Base-by-base conservation (phyloP, 2,329 filamentous ascomycete species). In the Aspergillus luchuensis region DNA sequence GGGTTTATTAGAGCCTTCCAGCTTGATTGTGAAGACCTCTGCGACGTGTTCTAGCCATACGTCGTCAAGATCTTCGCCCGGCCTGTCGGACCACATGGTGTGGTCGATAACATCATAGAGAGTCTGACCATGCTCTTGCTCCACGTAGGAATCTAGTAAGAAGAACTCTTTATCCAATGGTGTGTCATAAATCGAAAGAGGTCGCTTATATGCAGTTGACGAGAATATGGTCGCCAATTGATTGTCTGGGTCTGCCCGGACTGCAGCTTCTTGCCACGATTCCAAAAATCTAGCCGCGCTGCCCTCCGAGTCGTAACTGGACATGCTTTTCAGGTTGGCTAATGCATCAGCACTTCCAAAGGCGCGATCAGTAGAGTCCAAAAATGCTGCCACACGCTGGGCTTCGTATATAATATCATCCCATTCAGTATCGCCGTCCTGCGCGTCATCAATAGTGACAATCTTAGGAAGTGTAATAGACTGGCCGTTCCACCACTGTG, bases 401-500 rank as follows among this genome's bases (percentile, higher is more conserved):
- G 81, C 76, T 71, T 89, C 87, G 51, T 82, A 75, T 8, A 88
- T 71, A 17, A 87, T 73, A 47, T 83, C 79, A 43, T 79, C 75
- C 64, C 73, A 73, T 39, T 78, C 72, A 19, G 68, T 70, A 38
- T 76, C 71, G 4, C 70, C 69, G 8, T 71, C 69, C 8, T 69
- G 66, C 30, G 72, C 67, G 59, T 76, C 72, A 28, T 74, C 68
- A 15, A 79, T 68, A 54, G 82, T 79, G n/a, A 86, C 78, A 21
- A 84, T 81, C 50, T 79, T 81, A 3, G 82, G 78, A 13, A 81
- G 71, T 30, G 79, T 74, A 25, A 85, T 82, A 0, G 80, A 70
- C 30, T 79, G 79, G 19, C 87, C 87, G 66, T 82, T 84, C 86
- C 87, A 89, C 87, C 87, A 89, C 10, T 86, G 82, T 1, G 78